Evolutionary conservation across 2,329 filamentous ascomycete species (phyloP), one percentile per base, ranked within the genome.

Genomic region (Cercospora sesami): DNA sequence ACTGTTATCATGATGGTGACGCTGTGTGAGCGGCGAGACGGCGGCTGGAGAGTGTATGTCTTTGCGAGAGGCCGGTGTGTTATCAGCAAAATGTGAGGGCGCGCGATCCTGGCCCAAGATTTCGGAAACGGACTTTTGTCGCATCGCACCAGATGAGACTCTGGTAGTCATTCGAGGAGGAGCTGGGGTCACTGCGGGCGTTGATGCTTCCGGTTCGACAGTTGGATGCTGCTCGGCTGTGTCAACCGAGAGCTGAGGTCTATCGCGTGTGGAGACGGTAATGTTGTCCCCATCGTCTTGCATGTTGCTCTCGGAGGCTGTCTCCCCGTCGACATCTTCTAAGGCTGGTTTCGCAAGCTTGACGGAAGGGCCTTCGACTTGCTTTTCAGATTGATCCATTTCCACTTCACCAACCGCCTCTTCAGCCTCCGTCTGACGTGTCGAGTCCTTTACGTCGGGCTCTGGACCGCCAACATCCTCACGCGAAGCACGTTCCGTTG

Each of bases 51-150:
- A 67, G 16, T 61, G 62, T 2, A 57, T 10, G 8, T 67, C 66
- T 36, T 68, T 70, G 26, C 67, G 57, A 18, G 60, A 21, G 28
- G 21, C 58, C 23, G 60, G 51, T 36, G 66, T 42, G 31, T 65
- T 51, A 16, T 66, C 68, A n/a, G 63, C 45, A 18, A 66, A 65
- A 8, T 68, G 72, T 7, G 68, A 70, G 14, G 86, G 83, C 18
- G 83, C 84, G 16, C 86, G 83, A 21, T 83, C 84, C 68, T 87
- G 88, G 63, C 87, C 89, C 5, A 92, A 82, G 51, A 92, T 91
- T 77, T 92, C 90, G 18, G 87, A 90, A 4, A 91, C 89, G 5
- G 90, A 91, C 75, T 91, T 92, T 63, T 90, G 87, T 69, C 87
- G 84, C 73, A 92, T 87, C 2, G 89, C 87, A 51, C 89, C 90